Evolutionary conservation across 2,329 filamentous ascomycete genomes (phyloP), one percentile per base, ranked within the genome.

Genomic region (Penicillium sp.): DNA sequence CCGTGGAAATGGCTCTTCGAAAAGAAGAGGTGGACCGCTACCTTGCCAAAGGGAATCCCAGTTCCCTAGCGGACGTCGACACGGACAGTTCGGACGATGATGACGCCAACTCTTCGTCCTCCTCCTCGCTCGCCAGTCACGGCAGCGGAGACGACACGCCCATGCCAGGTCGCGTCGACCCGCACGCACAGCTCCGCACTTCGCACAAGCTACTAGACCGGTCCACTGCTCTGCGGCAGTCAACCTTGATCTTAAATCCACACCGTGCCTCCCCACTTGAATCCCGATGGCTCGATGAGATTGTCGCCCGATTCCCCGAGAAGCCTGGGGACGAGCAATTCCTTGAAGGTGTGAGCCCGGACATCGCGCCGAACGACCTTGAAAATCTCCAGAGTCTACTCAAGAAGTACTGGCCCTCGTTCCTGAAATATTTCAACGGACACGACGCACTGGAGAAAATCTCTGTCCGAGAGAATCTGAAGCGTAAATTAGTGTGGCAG

Each of bases 361-460:
- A 64, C 19, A 55, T 65, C 19, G 57, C 62, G 16, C 58, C 63
- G 3, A 60, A 60, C 8, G 71, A 66, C 13, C 60, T 66, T 11
- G 64, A 66, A 27, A 66, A 66, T 10, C 58, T 66, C 14, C 65
- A 66, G 24, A 66, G 61, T 10, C 63, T 70, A 1, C 64, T 90
- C 14, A 81, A 84, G 43, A 82, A 85, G 55, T 82, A 84, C 48
- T 96, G 92, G 89, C 84, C 86, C 2, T 79, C 83, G 45, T 86
- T 96, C 65, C 83, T 88, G 67, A 91, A 90, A 73, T 95, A 97
- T 73, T 91, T 98, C 66, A 93, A 98, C 72, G 95, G 95, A 1
- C 84, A 83, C 55, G 87, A 89, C 69, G 87, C 93, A 2, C 80
- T 98, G 58, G 95, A 99, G 77, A 87, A 93, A 65, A 89, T 99